phyloP scores from a whole-genome alignment of 2,329 filamentous ascomycete genomes.

The Claviceps sorghi region DNA sequence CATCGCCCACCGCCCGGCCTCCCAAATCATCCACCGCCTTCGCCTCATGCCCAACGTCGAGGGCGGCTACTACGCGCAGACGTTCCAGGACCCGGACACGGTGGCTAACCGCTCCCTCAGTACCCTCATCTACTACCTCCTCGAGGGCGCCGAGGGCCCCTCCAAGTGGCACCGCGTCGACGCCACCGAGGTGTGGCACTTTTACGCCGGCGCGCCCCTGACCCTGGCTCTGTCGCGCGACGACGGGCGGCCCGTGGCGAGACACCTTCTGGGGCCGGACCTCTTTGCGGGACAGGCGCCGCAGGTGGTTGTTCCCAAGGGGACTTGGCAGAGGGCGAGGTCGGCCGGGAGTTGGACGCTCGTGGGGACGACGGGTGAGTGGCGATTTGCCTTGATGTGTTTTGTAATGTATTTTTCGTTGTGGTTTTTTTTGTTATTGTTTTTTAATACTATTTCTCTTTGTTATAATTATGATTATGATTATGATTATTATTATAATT shows the following conservation, averaged over 20 bases:
- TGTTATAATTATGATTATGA: not conserved
- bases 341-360: slow-evolving; percentile 27
- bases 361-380: slow-evolving; percentile 20
- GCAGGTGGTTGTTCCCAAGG: slow-evolving; percentile 26
- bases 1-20: slow-evolving; percentile 11
- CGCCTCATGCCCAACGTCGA: slow-evolving; percentile 29
- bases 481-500: no score
- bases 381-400: not conserved
- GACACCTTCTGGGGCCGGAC: slow-evolving; percentile 24
- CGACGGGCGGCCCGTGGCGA: slow-evolving; percentile 18
- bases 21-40: slow-evolving; percentile 28
- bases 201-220: slow-evolving; percentile 37
- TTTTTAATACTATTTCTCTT: no score
- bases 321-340: slow-evolving; percentile 30
- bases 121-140: slow-evolving; percentile 38
- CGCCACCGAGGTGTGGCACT: slow-evolving; percentile 36
- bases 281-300: slow-evolving; percentile 26
- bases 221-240: slow-evolving; percentile 27
- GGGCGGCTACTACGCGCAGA: slow-evolving; percentile 35
- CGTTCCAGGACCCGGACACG: slow-evolving; percentile 24
- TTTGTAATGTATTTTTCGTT: not conserved
- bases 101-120: slow-evolving; percentile 25
- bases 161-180: slow-evolving; percentile 36
- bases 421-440: not conserved
- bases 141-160: slow-evolving; percentile 25